Conservation (phyloP, 2,329 filamentous ascomycete genomes). For the Neocatenulostroma microsporum region DNA sequence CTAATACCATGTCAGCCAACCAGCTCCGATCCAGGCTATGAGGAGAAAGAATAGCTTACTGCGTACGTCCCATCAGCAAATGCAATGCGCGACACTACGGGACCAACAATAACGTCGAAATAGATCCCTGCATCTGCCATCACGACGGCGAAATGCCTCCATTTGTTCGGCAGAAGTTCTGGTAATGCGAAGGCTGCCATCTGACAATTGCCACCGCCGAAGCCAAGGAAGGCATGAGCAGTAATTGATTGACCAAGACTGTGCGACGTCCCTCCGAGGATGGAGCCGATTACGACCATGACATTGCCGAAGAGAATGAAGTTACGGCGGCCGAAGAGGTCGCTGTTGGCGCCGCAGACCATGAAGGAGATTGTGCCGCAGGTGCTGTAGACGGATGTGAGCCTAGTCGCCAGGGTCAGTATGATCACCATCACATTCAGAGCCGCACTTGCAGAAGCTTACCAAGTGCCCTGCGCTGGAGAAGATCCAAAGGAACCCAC, state of each 20-base stretch:
- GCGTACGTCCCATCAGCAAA: conserved; percentile 2
- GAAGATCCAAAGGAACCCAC: conserved; percentile 3
- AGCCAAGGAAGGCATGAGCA: conserved; percentile 6
- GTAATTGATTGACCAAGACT: conserved; percentile 5
- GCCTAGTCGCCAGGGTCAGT: neutral
- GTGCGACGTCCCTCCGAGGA: conserved; percentile 5
- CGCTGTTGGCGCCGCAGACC: conserved; percentile 8
- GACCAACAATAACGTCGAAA: conserved; percentile 7
- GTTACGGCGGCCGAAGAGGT: conserved; percentile 8
- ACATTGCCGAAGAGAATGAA: conserved; percentile 9
- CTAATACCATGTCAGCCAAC: too few relatives aligned
- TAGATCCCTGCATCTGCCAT: conserved; percentile 6
- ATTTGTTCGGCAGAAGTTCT: conserved; percentile 7
- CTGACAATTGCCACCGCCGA: conserved; percentile 6
- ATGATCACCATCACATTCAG: neutral
- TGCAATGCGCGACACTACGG: conserved; percentile 3
- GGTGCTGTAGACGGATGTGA: conserved; percentile 6
- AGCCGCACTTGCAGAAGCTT: neutral
- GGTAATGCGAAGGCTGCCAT: conserved; percentile 6
- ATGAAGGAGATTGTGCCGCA: conserved; percentile 10
- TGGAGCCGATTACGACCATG: conserved; percentile 1
- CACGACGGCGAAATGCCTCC: conserved; percentile 6
- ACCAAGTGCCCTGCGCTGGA: conserved; percentile 6
- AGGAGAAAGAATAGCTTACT: too few relatives aligned
- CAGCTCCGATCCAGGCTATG: too few relatives aligned